These are phyloP conservation scores for Monosporozyma yasuniensis DNA, from an alignment of 805 yeast genomes.

Conservation along the genomic window DNA sequence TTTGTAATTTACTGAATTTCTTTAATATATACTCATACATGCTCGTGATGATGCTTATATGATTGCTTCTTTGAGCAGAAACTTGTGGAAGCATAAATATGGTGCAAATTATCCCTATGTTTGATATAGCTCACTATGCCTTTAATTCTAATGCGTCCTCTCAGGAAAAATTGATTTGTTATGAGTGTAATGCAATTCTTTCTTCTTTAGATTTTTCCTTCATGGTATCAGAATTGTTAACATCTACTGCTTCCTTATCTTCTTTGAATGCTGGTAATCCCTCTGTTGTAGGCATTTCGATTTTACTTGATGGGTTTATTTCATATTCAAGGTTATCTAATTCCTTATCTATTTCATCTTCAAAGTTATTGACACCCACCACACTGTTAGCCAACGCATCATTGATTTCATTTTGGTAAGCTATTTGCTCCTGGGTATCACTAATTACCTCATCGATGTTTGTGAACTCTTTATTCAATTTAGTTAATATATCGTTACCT, in stretches of 20 bases:
- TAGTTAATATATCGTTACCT: conserved; percentile 70
- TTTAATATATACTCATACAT: no score
- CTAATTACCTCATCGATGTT: conserved; percentile 78
- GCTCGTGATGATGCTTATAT: no score
- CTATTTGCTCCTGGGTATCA: conserved; percentile 70
- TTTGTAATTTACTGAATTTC: no score
- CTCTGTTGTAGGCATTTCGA: conserved; percentile 24
- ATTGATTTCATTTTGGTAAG: conserved; percentile 68
- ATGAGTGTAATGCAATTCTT: not conserved
- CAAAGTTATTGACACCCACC: conserved; percentile 31
- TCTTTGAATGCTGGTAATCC: conserved; percentile 17
- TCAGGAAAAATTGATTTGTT: not conserved
- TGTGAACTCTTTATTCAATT: conserved; percentile 69
- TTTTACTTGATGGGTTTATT: conserved; percentile 30
- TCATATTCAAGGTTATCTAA: conserved; percentile 43
- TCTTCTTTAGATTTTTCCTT: not conserved
- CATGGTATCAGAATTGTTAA: not conserved
- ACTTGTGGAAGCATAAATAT: no score
- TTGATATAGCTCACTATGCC: no score
- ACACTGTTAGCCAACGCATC: conserved; percentile 37
- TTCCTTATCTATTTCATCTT: conserved; percentile 60
- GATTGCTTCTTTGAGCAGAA: no score
- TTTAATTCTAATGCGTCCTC: no score
- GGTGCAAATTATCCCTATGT: no score
- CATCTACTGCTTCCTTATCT: not conserved